Evolutionary conservation across 2,329 filamentous ascomycete genomes (phyloP).

Genomic region (Neocatenulostroma microsporum): DNA sequence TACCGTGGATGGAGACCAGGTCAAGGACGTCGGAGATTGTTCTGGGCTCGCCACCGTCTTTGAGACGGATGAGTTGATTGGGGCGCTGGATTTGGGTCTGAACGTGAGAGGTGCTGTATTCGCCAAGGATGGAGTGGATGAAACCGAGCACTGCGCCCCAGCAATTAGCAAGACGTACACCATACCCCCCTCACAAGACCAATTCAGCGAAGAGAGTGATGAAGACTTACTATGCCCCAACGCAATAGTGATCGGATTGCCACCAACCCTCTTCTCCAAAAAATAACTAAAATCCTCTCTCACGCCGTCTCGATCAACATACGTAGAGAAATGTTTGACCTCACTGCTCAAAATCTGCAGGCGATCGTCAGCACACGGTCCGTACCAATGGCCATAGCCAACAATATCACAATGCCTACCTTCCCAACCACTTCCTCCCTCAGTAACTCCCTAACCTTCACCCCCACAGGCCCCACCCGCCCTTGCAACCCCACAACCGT

Average conservation of each 20-base stretch:
- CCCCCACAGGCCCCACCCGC: constrained; percentile 33
- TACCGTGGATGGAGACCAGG: constrained; percentile 19
- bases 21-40: constrained; percentile 20
- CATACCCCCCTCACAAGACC: too few relatives aligned
- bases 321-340: constrained; percentile 10
- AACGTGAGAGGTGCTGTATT: constrained; percentile 12
- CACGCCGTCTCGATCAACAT: constrained; percentile 10
- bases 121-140: constrained; percentile 19
- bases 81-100: constrained; percentile 19
- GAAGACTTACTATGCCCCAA: constrained; percentile 21
- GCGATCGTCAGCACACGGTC: too few relatives aligned
- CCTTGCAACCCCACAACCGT: constrained; percentile 45
- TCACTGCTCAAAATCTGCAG: constrained; percentile 16
- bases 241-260: constrained; percentile 19
- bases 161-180: too few relatives aligned
- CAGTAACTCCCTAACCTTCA: constrained; percentile 39
- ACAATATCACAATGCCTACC: too few relatives aligned
- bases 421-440: constrained; percentile 38
- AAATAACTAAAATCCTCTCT: constrained; percentile 19
- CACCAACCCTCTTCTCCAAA: constrained; percentile 19
- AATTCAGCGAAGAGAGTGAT: too few relatives aligned
- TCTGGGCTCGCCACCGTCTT: constrained; percentile 6
- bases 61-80: constrained; percentile 9
- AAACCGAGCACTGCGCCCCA: constrained; percentile 18
- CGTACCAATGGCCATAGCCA: too few relatives aligned